These are phyloP conservation scores for Fraxinus quadrangulata DNA, from an alignment of 257 asterid genomes.

Conservation along the genomic window DNA sequence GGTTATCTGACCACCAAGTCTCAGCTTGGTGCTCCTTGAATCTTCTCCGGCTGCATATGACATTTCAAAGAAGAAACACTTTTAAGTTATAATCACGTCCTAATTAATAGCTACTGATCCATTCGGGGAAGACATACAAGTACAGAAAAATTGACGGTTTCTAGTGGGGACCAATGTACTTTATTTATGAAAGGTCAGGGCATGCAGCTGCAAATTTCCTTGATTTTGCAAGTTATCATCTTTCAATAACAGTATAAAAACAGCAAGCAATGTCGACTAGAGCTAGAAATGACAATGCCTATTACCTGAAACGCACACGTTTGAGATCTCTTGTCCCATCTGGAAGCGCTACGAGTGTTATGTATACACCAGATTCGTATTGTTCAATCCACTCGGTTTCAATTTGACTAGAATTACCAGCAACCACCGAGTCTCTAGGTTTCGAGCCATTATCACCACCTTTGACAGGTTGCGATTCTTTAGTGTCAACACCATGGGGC, in stretches of 20 bases:
- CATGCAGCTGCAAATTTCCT: not conserved
- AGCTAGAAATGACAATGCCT: constrained; percentile 1
- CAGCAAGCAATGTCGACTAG: not conserved
- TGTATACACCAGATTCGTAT: constrained; percentile 88
- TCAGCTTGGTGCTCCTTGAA: constrained; percentile 99
- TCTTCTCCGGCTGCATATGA: constrained; percentile 74
- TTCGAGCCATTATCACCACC: constrained; percentile 50
- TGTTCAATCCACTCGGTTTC: constrained; percentile 95
- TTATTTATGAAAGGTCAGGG: not conserved
- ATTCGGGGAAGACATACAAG: not conserved
- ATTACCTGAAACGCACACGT: constrained; percentile 98
- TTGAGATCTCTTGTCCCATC: constrained; percentile 95
- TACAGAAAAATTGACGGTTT: not conserved
- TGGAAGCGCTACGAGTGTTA: constrained; percentile 78
- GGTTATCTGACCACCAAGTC: constrained; percentile 98
- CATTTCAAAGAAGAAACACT: not conserved
- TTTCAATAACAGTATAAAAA: not conserved
- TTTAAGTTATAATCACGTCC: not conserved
- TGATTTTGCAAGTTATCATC: not conserved
- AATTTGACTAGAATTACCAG: constrained; percentile 57
- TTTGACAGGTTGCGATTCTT: constrained; percentile 38
- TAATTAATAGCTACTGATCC: not conserved
- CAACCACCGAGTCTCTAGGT: constrained; percentile 45
- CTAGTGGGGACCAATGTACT: not conserved
- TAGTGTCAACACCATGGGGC: constrained; percentile 46